Evolutionary conservation across 164 flowering plant genomes (phyloP).

Genomic region (Tetrastigma voinierianum): DNA sequence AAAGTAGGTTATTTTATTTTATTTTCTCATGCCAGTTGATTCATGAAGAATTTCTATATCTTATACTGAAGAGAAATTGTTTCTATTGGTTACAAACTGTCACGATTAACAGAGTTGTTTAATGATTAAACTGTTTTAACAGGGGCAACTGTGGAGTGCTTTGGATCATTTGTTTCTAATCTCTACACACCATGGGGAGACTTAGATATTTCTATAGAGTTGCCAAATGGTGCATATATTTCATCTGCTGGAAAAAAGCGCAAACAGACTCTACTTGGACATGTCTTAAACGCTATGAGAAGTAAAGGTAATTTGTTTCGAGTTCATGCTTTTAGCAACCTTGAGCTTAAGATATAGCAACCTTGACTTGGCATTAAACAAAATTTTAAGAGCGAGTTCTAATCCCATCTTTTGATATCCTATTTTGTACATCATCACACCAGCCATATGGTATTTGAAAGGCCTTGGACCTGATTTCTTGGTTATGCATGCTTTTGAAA

Average conservation of each 20-base stretch:
- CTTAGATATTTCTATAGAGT: constrained; percentile 80
- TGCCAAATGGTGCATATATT: constrained; percentile 42
- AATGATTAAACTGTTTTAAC: constrained; percentile 10
- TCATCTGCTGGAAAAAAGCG: constrained; percentile 49
- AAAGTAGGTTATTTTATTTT: background rate
- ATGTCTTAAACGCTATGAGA: constrained; percentile 45
- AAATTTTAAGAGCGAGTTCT: too few relatives aligned
- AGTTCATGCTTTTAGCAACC: background rate
- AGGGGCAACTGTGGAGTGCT: constrained; percentile 94
- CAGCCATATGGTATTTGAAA: too few relatives aligned
- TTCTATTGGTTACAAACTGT: background rate
- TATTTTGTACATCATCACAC: too few relatives aligned
- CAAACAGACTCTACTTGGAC: constrained; percentile 48
- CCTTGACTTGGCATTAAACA: too few relatives aligned
- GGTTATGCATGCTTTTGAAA: too few relatives aligned
- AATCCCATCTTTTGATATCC: too few relatives aligned
- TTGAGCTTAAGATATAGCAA: too few relatives aligned
- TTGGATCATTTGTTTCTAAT: constrained; percentile 89
- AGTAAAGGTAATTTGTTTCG: constrained; percentile 40
- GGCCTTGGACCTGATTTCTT: too few relatives aligned
- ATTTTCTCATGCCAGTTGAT: background rate
- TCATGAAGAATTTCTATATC: background rate
- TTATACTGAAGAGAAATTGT: background rate
- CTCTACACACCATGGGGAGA: constrained; percentile 86
- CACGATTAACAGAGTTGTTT: background rate